Percentiles rank a stretch among this genome's conserved stretches.
Conservation (phyloP, 441 rosid genomes). For the Aquilaria agallochum region DNA sequence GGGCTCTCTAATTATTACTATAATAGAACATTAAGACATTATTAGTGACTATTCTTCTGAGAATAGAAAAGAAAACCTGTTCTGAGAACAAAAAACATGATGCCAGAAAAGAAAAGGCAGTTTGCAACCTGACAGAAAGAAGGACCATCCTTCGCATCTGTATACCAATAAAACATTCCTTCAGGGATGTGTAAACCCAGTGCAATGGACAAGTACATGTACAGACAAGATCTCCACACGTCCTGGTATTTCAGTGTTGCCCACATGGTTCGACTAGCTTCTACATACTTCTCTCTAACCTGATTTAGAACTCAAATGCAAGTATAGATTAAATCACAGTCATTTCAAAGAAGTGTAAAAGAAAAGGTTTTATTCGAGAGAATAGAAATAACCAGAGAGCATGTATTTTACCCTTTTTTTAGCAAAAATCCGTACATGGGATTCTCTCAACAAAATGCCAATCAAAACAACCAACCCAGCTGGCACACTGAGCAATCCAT, state of each 20-base stretch:
- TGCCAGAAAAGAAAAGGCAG: constrained; percentile 1
- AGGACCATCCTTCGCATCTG: constrained; percentile 68
- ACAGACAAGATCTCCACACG: constrained; percentile 74
- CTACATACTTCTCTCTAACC: constrained; percentile 53
- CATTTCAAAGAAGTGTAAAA: background rate
- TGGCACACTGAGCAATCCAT: constrained; percentile 56
- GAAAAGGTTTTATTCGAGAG: background rate
- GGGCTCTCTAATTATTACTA: too few species aligned
- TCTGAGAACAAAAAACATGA: background rate
- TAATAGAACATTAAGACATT: background rate
- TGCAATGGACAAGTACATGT: constrained; percentile 62
- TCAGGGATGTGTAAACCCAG: constrained; percentile 62
- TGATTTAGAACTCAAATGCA: constrained; percentile 18
- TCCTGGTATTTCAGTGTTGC: constrained; percentile 49
- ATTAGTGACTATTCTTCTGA: background rate
- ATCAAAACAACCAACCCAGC: constrained; percentile 45
- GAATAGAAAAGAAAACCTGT: background rate
- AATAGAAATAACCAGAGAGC: constrained; percentile 3
- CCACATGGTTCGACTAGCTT: constrained; percentile 58
- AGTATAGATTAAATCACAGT: background rate
- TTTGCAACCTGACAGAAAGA: constrained; percentile 55
- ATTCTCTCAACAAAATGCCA: constrained; percentile 53
- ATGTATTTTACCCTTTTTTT: constrained; percentile 34
- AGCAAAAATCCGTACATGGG: constrained; percentile 34
- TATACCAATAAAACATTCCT: constrained; percentile 83